Base-by-base conservation (phyloP, 805 yeast species). In the Metschnikowia similis region DNA sequence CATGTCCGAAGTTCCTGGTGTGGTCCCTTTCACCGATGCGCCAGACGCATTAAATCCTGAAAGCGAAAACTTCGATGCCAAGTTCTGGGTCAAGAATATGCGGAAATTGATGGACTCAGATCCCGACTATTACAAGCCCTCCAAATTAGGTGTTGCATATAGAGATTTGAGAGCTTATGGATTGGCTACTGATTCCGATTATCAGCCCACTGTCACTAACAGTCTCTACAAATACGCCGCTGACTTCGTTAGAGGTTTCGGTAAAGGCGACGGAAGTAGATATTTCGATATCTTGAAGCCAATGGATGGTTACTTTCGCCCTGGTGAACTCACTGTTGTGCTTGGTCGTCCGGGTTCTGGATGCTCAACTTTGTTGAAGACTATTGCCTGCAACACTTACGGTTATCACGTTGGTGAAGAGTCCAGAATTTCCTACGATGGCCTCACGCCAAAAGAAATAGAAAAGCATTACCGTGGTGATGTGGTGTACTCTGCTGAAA, bases 291-390 rank as follows among this genome's bases (percentile, higher is more conserved):
- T 80, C 54, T 70, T 80, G 64, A 83, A 82, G 61, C 76, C 85
- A 30, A 82, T 83, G 86, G 87, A 83, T 58, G 89, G 84, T 14
- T 47, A 77, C 4, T 70, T 83, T 48, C 69, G 69, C 46, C 83
- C 87, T 3, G 89, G 89, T 44, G 84, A 83, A 53, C 69, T 85
- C 42, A 77, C 85, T 7, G 85, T 85, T 45, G 89, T 86, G 9
- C 70, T 86, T 41, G 92, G 94, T 50, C 78, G 91, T 66, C 92
- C 92, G 1, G 92, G 92, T 60, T 81, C 89, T n/a, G 89, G 90
- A 55, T 84, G 89, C 64, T 77, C 88, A 2, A 83, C 89, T 0
- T 68, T 84, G 45, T 69, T 84, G 58, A 83, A 83, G 57, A 76
- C 86, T 2, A 70, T 85, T 55, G 81, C 89, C 10, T 84, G 82